Conservation (phyloP, 208 protist genomes). For the Trypanosoma theileri region DNA sequence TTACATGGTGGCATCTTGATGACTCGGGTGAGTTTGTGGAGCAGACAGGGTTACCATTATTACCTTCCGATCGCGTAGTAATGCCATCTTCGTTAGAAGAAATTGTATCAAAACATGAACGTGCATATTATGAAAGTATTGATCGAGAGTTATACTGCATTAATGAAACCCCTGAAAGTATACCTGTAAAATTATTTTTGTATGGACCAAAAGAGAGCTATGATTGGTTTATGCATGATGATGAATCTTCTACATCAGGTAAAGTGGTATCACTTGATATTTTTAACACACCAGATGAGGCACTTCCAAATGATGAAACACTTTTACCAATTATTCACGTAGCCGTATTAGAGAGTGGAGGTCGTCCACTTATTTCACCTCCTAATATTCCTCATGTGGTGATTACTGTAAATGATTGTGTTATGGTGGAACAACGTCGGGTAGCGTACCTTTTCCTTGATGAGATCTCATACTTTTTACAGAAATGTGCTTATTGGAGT, state of each 20-base stretch:
- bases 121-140: constrained; percentile 28
- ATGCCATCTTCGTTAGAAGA: constrained; percentile 5
- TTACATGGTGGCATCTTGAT: constrained; percentile 90
- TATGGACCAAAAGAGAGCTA: constrained; percentile 81
- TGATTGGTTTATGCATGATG: constrained; percentile 92
- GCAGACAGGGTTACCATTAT: constrained; percentile 72
- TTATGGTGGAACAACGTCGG: constrained; percentile 87
- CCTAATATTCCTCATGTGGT: constrained; percentile 84
- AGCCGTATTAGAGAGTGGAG: constrained; percentile 71
- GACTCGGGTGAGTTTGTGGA: constrained; percentile 89
- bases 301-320: constrained; percentile 64
- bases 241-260: constrained; percentile 53
- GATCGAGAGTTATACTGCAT: constrained; percentile 27
- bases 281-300: constrained; percentile 79
- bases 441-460: constrained; percentile 82
- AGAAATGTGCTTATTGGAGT: constrained; percentile 68
- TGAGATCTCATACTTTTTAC: constrained; percentile 87
- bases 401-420: constrained; percentile 72
- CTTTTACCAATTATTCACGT: constrained; percentile 79
- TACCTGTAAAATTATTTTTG: constrained; percentile 72
- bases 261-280: constrained; percentile 70
- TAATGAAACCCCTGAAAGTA: constrained; percentile 20
- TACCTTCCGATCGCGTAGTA: not conserved
- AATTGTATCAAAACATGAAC: constrained; percentile 13
- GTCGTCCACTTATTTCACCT: constrained; percentile 71